phyloP scores from a whole-genome alignment of 2,329 filamentous ascomycete genomes.

The Ilyonectria destructans region DNA sequence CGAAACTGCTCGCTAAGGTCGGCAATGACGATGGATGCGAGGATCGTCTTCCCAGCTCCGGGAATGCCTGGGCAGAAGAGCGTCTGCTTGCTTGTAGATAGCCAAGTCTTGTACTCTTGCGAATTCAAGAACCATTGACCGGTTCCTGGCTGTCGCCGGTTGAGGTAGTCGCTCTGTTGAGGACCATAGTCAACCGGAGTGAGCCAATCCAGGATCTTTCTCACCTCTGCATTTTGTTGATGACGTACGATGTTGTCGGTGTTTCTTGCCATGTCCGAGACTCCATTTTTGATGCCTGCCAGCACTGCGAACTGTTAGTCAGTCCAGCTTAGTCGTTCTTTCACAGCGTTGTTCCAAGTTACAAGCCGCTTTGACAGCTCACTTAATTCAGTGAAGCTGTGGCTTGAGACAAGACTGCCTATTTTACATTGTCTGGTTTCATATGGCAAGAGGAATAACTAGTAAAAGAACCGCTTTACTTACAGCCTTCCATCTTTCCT shows the following conservation, averaged over 20 bases:
- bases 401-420: too few relatives aligned
- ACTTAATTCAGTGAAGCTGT: too few relatives aligned
- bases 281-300: neutral
- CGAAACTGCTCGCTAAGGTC: neutral
- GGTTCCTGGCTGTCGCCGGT: conserved; percentile 54
- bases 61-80: conserved; percentile 59
- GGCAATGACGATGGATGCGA: neutral
- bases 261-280: neutral
- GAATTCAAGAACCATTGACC: conserved; percentile 61
- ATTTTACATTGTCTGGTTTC: too few relatives aligned
- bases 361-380: too few relatives aligned
- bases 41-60: conserved; percentile 3
- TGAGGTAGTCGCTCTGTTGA: conserved; percentile 57
- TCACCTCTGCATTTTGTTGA: neutral
- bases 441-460: too few relatives aligned
- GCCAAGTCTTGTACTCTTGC: conserved; percentile 51
- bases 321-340: neutral
- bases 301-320: neutral
- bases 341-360: too few relatives aligned
- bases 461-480: too few relatives aligned
- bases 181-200: conserved; percentile 52
- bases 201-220: conserved; percentile 56
- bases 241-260: neutral
- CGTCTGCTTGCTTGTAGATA: conserved; percentile 39
- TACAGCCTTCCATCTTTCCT: too few relatives aligned